phyloP scores from a whole-genome alignment of 176 grass and related monocot species.

The Carex cristatella region DNA sequence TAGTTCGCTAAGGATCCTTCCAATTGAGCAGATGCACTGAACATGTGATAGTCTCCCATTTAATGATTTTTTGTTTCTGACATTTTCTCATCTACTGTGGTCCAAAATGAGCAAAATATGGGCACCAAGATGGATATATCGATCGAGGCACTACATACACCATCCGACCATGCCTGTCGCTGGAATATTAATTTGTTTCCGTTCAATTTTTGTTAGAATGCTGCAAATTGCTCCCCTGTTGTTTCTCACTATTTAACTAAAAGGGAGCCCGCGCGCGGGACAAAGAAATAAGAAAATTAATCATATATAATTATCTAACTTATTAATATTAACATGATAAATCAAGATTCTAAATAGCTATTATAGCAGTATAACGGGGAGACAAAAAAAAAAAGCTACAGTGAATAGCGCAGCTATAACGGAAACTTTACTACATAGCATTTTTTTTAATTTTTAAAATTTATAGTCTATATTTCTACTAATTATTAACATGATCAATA shows the following conservation, averaged over 20 bases:
- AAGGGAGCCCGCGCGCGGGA: background rate
- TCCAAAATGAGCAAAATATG: conserved; percentile 20
- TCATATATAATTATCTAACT: too few species aligned
- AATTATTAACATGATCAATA: too few species aligned
- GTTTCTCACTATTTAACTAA: background rate
- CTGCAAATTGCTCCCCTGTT: background rate
- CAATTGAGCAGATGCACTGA: background rate
- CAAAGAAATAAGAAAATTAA: too few species aligned
- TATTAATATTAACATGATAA: too few species aligned
- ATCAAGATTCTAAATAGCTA: too few species aligned
- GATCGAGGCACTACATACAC: background rate
- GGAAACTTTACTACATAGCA: too few species aligned
- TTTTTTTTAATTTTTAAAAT: too few species aligned
- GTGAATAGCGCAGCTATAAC: too few species aligned
- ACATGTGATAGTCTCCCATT: background rate
- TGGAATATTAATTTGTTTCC: background rate
- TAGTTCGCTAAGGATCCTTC: background rate
- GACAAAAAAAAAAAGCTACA: too few species aligned
- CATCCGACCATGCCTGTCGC: background rate
- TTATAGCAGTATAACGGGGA: too few species aligned
- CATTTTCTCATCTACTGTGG: background rate
- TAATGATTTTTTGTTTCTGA: background rate
- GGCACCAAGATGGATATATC: background rate
- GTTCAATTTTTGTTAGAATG: background rate
- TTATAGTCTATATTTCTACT: too few species aligned